Percentiles rank a stretch among this genome's conserved stretches.
Evolutionary conservation across 2,329 filamentous ascomycete genomes (phyloP).

Genomic region (Cladosporium sphaerospermum): DNA sequence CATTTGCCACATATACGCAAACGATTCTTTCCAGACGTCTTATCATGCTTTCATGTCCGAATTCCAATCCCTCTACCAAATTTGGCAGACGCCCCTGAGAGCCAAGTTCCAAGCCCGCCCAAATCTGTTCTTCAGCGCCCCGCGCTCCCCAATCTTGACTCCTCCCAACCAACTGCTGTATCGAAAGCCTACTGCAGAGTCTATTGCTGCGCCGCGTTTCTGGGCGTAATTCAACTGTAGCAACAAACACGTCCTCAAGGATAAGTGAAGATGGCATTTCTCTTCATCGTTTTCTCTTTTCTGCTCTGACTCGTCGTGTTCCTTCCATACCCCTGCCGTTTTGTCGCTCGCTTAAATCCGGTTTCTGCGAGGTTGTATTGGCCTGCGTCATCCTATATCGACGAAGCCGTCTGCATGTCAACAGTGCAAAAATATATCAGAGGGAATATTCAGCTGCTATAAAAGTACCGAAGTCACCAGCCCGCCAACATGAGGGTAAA

Average conservation of each 20-base stretch:
- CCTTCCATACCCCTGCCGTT: neutral
- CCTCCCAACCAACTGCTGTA: too few species aligned
- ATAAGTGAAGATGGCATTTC: neutral
- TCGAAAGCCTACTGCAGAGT: neutral
- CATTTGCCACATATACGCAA: too few species aligned
- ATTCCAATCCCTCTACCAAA: too few species aligned
- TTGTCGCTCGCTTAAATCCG: constrained; percentile 8
- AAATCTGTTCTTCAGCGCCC: too few species aligned
- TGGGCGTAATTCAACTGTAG: too few species aligned
- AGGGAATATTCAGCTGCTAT: neutral
- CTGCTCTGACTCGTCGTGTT: neutral
- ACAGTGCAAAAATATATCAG: neutral
- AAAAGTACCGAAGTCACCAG: too few species aligned
- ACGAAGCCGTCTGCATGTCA: neutral
- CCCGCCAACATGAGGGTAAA: neutral
- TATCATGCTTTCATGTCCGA: too few species aligned
- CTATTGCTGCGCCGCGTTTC: neutral
- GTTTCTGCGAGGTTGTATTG: constrained; percentile 6
- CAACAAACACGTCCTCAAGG: neutral
- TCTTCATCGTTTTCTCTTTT: neutral
- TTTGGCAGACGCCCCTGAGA: too few species aligned
- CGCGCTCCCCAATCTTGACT: too few species aligned
- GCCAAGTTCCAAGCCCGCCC: too few species aligned
- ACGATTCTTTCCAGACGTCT: too few species aligned
- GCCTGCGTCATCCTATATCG: constrained; percentile 11